phyloP scores from a whole-genome alignment of 2,329 filamentous ascomycete genomes.

The Neopestalotiopsis sp. region DNA sequence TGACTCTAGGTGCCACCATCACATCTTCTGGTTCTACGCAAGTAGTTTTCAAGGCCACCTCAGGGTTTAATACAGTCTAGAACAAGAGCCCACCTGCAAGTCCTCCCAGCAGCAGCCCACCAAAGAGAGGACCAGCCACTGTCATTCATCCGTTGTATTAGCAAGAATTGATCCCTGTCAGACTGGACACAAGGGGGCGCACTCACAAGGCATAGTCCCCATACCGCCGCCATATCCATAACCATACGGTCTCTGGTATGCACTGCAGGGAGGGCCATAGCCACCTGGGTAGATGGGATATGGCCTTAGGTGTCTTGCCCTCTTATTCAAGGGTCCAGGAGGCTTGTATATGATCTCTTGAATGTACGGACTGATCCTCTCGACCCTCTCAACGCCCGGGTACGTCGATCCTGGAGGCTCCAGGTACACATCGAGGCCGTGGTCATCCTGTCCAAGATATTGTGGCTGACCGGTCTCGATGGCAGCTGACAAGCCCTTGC shows the following conservation, averaged over 20 bases:
- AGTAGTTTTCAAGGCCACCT: too few relatives aligned
- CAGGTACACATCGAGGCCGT: conserved; percentile 62
- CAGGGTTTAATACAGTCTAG: neutral
- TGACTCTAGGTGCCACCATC: too few relatives aligned
- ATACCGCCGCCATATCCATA: conserved; percentile 49
- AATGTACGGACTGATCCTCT: conserved; percentile 29
- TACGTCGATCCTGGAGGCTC: conserved; percentile 51
- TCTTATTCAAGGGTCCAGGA: conserved; percentile 41
- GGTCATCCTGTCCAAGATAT: conserved; percentile 55
- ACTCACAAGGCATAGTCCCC: conserved; percentile 40
- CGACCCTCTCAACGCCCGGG: conserved; percentile 24
- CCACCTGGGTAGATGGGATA: conserved; percentile 47
- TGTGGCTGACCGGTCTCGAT: conserved; percentile 61
- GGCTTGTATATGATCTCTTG: conserved; percentile 32
- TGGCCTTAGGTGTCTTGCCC: conserved; percentile 49
- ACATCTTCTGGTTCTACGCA: too few relatives aligned
- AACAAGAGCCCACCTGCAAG: conserved; percentile 46
- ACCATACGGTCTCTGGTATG: conserved; percentile 50
- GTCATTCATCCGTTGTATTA: conserved; percentile 40
- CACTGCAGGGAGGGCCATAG: conserved; percentile 48
- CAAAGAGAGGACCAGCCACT: conserved; percentile 49
- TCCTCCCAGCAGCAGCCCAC: conserved; percentile 51
- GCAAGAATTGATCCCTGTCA: too few relatives aligned
- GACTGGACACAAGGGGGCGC: neutral
- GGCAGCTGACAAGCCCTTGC: conserved; percentile 55